A percentile compares a stretch with the other conserved stretches of the same genome.
These are phyloP conservation scores for Solanum pimpinellifolium DNA, from an alignment of 257 asterid genomes.

Conservation along the genomic window DNA sequence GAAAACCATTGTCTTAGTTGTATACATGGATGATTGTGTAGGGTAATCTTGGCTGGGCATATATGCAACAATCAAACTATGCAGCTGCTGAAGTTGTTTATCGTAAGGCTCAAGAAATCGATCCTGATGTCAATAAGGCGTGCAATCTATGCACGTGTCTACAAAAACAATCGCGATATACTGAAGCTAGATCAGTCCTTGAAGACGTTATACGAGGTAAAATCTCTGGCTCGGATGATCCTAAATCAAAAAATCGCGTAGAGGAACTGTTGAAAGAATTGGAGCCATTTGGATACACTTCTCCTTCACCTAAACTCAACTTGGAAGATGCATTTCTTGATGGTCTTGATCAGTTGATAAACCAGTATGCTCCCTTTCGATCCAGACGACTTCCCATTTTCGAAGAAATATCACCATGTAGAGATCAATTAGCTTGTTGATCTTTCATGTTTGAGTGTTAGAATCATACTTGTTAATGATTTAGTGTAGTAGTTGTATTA, in stretches of 20 bases:
- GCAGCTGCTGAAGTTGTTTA: conserved; percentile 65
- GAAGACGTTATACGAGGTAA: conserved; percentile 39
- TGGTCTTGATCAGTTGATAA: conserved; percentile 68
- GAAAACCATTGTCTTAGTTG: background rate
- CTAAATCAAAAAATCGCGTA: conserved; percentile 40
- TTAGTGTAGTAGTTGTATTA: background rate
- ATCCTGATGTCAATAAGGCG: conserved; percentile 78
- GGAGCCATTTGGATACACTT: conserved; percentile 8
- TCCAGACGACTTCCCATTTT: conserved; percentile 82
- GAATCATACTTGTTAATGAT: background rate
- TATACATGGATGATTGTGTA: conserved; percentile 9
- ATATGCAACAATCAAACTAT: conserved; percentile 66
- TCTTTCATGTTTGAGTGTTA: background rate
- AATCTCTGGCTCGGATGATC: conserved; percentile 50
- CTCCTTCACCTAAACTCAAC: conserved; percentile 6
- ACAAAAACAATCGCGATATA: conserved; percentile 41
- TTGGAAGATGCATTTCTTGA: conserved; percentile 49
- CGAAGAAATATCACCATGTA: conserved; percentile 65
- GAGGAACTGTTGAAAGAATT: conserved; percentile 46
- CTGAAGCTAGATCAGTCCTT: conserved; percentile 52
- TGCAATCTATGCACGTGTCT: conserved; percentile 67
- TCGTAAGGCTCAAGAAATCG: conserved; percentile 61
- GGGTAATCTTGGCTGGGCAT: conserved; percentile 97
- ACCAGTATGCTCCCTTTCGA: conserved; percentile 47
- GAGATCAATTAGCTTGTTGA: conserved; percentile 90